Evolutionary conservation across 2,329 filamentous ascomycete genomes (phyloP), one percentile per base, ranked within the genome.

Genomic region (Diaporthe capsici): DNA sequence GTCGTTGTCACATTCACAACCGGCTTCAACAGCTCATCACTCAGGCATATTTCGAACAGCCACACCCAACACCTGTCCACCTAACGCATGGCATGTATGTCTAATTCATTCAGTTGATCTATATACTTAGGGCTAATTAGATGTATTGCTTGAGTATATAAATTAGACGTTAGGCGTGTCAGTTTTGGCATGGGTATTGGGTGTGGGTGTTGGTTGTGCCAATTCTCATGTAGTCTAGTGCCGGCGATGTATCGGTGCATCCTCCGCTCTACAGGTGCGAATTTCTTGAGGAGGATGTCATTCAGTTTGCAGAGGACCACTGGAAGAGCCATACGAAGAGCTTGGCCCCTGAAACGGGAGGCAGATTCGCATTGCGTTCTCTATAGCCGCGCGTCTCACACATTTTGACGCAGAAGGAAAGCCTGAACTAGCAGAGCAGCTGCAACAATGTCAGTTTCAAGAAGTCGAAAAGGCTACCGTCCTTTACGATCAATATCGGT

Each of bases 301-400:
- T 70, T 20, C 4, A 28, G 10, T 71, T 71, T 37, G 63, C 63
- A 25, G 67, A 47, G 28, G 25, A 60, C 15, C 65, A 70, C 28
- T 71, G 44, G 13, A 44, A 44, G 2, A 28, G 22, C 12, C 22
- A 65, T 13, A 5, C 17, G 74, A 77, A 12, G 28, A 79, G 22
- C 79, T 81, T 75, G 82, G 81, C 78, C 47, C 31, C 1, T 84
- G 82, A 80, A 82, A 82, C 73, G 79, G 81, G 37, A 78, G 81
- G 44, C 83, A 84, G 80, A 84, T 83, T 75, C 79, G 81, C 12
- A 83, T 83, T 65, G 82, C 81, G 1, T 83, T 83, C 78, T 80
- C 82, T 75, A 82, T 82, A 73, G 79, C 82, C 31, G 28, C 70
- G 2, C 61, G 51, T 1, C 63, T 76, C 2, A 53, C 61, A 8